Base-by-base conservation (phyloP, 805 yeast species). In the Kodamaea kaohsiungensis region DNA sequence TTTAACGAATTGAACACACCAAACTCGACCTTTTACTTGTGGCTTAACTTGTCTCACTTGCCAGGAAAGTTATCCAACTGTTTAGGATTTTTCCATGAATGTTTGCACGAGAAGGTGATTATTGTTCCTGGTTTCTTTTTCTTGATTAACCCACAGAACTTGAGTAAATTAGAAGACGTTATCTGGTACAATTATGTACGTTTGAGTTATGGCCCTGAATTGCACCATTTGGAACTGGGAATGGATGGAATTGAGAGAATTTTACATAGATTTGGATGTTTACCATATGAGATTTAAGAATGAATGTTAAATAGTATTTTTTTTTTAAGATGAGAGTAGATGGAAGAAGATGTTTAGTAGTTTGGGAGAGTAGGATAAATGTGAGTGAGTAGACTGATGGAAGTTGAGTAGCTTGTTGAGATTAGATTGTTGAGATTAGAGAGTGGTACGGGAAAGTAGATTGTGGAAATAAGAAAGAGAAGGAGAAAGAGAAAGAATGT, bases 81-180 rank as follows among this genome's bases (percentile, higher is more conserved):
- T 61, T 72, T 83, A 43, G 87, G 87, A 0, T 83, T 83, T 60
- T 83, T 83, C 77, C 87, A 83, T 62, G 87, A 83, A 65, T 81
- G 85, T 56, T 68, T 83, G 43, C 86, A 82, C 60, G 85, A 82
- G 59, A 78, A 78, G 59, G 84, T 82, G 10, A 83, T 83, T 61
- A 78, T 80, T 33, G 87, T 83, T 16, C 87, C 87, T 2, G 87
- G 87, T 1, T 82, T 83, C 57, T 83, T 83, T 71, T 83, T 83
- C 63, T 82, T 83, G 62, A 74, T 83, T 58, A 83, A 83, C 58
- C 87, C 87, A 3, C 77, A 75, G 54, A 76, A 76, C 63, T 72
- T 76, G 63, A 67, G 75, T 6, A 64, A 69, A 17, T 67, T 83
- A 50, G 82, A 75, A 55, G 87, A 83, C 57, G 82, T 81, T 39